These are phyloP conservation scores for Dryas drummondii DNA, from an alignment of 306 rosid genomes.

Conservation along the genomic window DNA sequence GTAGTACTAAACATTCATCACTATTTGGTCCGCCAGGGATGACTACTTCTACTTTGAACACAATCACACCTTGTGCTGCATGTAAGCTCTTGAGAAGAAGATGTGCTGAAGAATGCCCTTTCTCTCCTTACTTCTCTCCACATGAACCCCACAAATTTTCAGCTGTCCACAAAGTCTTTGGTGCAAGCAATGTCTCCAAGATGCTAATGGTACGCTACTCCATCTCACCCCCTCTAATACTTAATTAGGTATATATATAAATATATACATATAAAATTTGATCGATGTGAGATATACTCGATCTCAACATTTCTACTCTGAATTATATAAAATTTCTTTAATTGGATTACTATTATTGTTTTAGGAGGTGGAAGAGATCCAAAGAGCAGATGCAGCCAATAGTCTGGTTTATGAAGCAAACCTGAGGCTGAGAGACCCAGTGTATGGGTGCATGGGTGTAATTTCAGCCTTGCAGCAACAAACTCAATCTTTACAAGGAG, in stretches of 20 bases:
- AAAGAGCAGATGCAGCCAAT: conserved; percentile 84
- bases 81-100: conserved; percentile 93
- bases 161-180: conserved; percentile 87
- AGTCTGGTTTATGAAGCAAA: conserved; percentile 90
- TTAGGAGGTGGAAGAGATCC: conserved; percentile 75
- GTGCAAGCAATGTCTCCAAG: conserved; percentile 98
- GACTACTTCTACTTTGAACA: conserved; percentile 57
- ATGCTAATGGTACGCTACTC: conserved; percentile 55
- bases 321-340: too few relatives aligned
- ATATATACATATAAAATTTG: too few relatives aligned
- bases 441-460: conserved; percentile 91
- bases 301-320: too few relatives aligned
- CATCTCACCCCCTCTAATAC: too few relatives aligned
- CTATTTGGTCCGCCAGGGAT: conserved; percentile 46
- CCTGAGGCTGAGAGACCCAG: conserved; percentile 80
- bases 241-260: too few relatives aligned
- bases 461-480: conserved; percentile 80
- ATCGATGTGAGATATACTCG: too few relatives aligned
- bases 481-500: conserved; percentile 61
- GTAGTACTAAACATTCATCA: conserved; percentile 7
- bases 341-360: not conserved
- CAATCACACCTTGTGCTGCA: conserved; percentile 91
- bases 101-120: conserved; percentile 92
- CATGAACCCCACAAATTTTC: conserved; percentile 89
- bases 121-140: conserved; percentile 90